Evolutionary conservation across 345 rosid species (phyloP).

Genomic region (Hibiscus trionum): DNA sequence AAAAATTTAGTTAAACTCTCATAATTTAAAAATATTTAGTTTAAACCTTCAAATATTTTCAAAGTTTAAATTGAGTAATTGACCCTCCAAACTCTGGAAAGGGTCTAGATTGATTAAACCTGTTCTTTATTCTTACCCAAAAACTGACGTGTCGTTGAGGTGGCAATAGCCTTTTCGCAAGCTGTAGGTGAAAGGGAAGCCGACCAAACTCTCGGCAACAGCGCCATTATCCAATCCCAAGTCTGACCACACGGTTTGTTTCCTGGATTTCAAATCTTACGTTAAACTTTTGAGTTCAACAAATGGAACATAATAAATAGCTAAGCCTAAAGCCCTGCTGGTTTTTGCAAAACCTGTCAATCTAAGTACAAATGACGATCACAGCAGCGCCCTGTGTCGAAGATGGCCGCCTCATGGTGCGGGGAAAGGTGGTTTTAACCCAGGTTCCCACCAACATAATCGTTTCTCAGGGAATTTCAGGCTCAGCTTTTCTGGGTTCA

Average conservation of each 20-base stretch:
- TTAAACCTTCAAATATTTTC: too few relatives aligned
- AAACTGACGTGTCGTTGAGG: background rate
- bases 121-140: background rate
- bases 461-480: constrained; percentile 27
- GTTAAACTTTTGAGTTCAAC: background rate
- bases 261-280: background rate
- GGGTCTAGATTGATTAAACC: too few relatives aligned
- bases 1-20: too few relatives aligned
- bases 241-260: background rate
- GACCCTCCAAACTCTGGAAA: too few relatives aligned
- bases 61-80: too few relatives aligned
- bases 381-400: constrained; percentile 20
- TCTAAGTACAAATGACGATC: constrained; percentile 27
- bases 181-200: background rate
- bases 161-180: background rate
- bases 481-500: constrained; percentile 46
- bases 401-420: constrained; percentile 35
- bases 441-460: constrained; percentile 31
- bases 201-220: background rate
- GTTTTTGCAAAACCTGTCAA: background rate
- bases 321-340: background rate
- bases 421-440: constrained; percentile 31
- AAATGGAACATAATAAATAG: background rate
- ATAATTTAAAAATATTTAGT: too few relatives aligned
- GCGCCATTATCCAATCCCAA: background rate